Conservation (phyloP, 1,284 basidiomycete species). For the Malassezia caprae region DNA sequence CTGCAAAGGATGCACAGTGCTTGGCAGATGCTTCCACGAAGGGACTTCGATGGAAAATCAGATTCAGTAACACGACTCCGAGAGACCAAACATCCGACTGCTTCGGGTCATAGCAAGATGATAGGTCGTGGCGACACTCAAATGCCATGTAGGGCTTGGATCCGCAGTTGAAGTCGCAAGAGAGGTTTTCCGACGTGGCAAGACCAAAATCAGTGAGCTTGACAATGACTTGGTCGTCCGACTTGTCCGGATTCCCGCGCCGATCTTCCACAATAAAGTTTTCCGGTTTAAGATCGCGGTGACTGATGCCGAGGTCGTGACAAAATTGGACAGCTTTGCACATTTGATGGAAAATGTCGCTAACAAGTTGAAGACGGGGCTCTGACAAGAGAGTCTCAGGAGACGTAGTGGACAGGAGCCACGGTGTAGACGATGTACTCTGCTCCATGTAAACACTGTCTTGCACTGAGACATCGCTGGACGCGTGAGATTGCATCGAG, state of each 20-base stretch:
- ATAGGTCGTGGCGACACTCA: slow-evolving; percentile 94
- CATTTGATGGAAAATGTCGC: slow-evolving; percentile 96
- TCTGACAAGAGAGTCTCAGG: slow-evolving; percentile 72
- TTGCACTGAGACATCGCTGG: not conserved
- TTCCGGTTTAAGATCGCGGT: slow-evolving; percentile 91
- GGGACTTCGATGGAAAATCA: slow-evolving; percentile 96
- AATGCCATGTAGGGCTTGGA: slow-evolving; percentile 98
- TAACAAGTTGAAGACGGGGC: slow-evolving; percentile 76
- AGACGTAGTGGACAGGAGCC: slow-evolving; percentile 66
- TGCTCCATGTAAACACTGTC: not conserved
- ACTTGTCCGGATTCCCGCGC: slow-evolving; percentile 16
- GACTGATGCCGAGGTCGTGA: slow-evolving; percentile 80
- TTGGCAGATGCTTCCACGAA: slow-evolving; percentile 84
- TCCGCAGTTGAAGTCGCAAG: slow-evolving; percentile 94
- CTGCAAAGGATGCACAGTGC: slow-evolving; percentile 65
- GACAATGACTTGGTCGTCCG: slow-evolving; percentile 53
- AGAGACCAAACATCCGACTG: slow-evolving; percentile 98
- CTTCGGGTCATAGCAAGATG: slow-evolving; percentile 80
- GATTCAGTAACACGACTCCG: slow-evolving; percentile 95
- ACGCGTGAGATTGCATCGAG: not conserved
- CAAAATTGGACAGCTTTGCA: slow-evolving; percentile 94
- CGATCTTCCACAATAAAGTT: slow-evolving; percentile 51
- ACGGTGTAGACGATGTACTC: slow-evolving; percentile 54
- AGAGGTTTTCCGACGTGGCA: slow-evolving; percentile 75
- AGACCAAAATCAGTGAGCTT: slow-evolving; percentile 96